A percentile compares a stretch with the other conserved stretches of the same genome.
Conservation (phyloP, 140 eudicot species). For the Flaveria floridana region DNA sequence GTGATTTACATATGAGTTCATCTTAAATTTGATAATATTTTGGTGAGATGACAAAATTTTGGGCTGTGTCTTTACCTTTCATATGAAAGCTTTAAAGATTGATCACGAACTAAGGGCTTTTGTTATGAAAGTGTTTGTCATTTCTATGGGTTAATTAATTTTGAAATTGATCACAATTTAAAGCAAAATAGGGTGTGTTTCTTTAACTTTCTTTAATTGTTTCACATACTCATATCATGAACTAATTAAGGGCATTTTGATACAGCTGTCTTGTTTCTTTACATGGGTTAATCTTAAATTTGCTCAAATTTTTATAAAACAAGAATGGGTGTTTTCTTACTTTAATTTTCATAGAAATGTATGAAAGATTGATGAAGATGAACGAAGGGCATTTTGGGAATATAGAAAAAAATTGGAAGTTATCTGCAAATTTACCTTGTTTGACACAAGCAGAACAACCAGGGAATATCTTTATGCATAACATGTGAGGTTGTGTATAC, state of each 20-base stretch:
- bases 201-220: neutral
- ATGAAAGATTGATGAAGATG: slow-evolving; percentile 8
- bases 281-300: slow-evolving; percentile 14
- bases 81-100: neutral
- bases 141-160: neutral
- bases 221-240: slow-evolving; percentile 6
- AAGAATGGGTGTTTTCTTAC: slow-evolving; percentile 3
- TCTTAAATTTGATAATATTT: slow-evolving; percentile 11
- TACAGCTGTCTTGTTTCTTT: slow-evolving; percentile 11
- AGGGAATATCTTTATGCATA: slow-evolving; percentile 35
- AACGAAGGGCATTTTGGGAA: slow-evolving; percentile 31
- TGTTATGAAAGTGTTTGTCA: too few species aligned
- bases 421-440: slow-evolving; percentile 33
- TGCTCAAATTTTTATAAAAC: neutral
- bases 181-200: neutral
- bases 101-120: neutral
- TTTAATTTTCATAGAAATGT: slow-evolving; percentile 8
- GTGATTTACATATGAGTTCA: neutral
- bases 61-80: neutral
- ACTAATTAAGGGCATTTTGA: neutral
- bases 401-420: slow-evolving; percentile 27
- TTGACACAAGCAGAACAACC: slow-evolving; percentile 37
- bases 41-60: neutral
- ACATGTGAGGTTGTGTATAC: slow-evolving; percentile 40
- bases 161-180: neutral